Conservation (phyloP, 169 alveolate species). For the Eimeria brunetti region DNA sequence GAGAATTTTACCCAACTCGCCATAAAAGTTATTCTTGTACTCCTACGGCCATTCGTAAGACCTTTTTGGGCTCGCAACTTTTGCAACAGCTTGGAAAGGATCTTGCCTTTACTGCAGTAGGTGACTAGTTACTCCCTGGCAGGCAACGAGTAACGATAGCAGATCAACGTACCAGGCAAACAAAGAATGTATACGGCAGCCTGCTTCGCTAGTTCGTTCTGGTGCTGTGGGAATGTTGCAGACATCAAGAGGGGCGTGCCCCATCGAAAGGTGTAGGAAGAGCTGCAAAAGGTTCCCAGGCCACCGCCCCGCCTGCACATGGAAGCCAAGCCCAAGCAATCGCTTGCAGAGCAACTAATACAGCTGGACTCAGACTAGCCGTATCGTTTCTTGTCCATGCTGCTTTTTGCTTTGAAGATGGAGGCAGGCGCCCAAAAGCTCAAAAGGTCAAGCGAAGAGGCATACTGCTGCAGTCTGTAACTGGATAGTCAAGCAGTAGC, state of each 20-base stretch:
- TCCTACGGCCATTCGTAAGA: constrained; percentile 47
- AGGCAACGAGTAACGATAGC: neutral
- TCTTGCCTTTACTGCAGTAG: constrained; percentile 54
- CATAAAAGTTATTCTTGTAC: constrained; percentile 39
- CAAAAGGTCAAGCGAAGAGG: constrained; percentile 59
- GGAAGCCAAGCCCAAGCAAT: constrained; percentile 19
- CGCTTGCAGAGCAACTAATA: neutral
- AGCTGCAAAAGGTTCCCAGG: neutral
- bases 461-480: neutral
- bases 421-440: constrained; percentile 54
- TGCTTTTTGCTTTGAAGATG: constrained; percentile 69
- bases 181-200: neutral
- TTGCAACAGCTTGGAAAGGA: constrained; percentile 66
- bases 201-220: neutral
- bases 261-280: constrained; percentile 1
- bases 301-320: neutral
- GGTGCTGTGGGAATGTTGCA: neutral
- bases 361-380: neutral
- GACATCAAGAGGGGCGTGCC: constrained; percentile 26
- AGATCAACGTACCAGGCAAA: neutral
- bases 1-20: constrained; percentile 45
- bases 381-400: constrained; percentile 54
- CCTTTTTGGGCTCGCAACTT: constrained; percentile 63
- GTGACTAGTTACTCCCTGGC: neutral
- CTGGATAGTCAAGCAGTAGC: neutral